Percentiles rank a stretch among this genome's conserved stretches.
Evolutionary conservation across 2,329 filamentous ascomycete genomes (phyloP).

Genomic region (Phialemonium atrogriseum): DNA sequence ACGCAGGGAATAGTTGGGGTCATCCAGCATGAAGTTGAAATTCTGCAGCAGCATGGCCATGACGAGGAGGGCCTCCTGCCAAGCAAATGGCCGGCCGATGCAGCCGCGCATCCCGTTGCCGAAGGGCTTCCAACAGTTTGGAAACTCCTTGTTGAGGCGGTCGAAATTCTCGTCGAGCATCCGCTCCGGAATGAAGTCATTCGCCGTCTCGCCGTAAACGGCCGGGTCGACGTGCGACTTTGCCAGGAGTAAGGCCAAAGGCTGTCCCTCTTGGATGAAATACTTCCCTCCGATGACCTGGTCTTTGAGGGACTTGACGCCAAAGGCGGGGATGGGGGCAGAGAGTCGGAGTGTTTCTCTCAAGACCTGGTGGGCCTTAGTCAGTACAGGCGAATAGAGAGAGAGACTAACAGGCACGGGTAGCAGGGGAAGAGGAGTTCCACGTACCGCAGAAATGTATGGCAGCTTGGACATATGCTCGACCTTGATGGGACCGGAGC

Average conservation of each 20-base stretch:
- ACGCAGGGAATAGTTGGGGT: slow-evolving; percentile 50
- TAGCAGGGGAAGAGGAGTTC: too few species aligned
- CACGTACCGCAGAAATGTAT: neutral
- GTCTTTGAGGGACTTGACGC: slow-evolving; percentile 44
- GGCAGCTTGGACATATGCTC: slow-evolving; percentile 19
- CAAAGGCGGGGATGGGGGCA: slow-evolving; percentile 51
- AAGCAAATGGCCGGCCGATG: slow-evolving; percentile 66
- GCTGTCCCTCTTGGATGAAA: slow-evolving; percentile 41
- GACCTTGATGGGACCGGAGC: slow-evolving; percentile 3
- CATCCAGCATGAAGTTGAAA: slow-evolving; percentile 57
- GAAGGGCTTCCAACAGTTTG: slow-evolving; percentile 63
- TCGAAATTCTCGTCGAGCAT: slow-evolving; percentile 64
- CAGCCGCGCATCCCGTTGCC: slow-evolving; percentile 51
- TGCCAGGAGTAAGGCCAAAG: slow-evolving; percentile 39
- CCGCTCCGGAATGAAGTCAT: slow-evolving; percentile 60
- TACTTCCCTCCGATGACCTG: slow-evolving; percentile 55
- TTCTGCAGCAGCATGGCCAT: slow-evolving; percentile 60
- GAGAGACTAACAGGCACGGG: slow-evolving; percentile 1
- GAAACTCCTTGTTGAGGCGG: slow-evolving; percentile 49
- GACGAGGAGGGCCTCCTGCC: slow-evolving; percentile 60
- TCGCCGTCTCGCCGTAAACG: slow-evolving; percentile 57
- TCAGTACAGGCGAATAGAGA: neutral
- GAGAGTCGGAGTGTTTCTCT: slow-evolving; percentile 57
- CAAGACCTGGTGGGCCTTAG: slow-evolving; percentile 34
- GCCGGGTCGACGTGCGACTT: slow-evolving; percentile 52